Percentiles rank a stretch among this genome's conserved stretches.
phyloP scores from a whole-genome alignment of 306 rosid species.

The Spatholobus suberectus region DNA sequence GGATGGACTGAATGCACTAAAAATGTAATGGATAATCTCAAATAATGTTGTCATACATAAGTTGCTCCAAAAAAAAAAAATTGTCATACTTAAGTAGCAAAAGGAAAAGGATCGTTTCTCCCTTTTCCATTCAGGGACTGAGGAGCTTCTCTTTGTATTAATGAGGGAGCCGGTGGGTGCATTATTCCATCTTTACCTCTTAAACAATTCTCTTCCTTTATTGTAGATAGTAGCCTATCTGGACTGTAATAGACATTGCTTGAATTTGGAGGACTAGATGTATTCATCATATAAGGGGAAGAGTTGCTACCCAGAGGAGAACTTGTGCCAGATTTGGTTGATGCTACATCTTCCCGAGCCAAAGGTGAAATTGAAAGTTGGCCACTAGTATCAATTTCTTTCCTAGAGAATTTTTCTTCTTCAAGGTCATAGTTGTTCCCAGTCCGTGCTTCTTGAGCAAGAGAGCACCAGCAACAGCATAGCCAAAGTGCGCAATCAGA shows the following conservation, averaged over 20 bases:
- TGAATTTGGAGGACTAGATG: conserved; percentile 51
- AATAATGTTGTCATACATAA: no score
- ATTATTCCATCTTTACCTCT: conserved; percentile 63
- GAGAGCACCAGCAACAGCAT: conserved; percentile 94
- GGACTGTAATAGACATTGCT: conserved; percentile 50
- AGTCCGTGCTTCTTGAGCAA: conserved; percentile 92
- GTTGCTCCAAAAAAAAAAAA: no score
- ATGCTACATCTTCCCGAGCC: conserved; percentile 56
- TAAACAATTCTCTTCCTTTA: conserved; percentile 56
- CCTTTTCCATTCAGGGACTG: conserved; percentile 7
- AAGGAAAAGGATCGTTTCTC: not conserved
- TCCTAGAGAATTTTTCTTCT: conserved; percentile 60
- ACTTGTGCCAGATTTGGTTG: conserved; percentile 48
- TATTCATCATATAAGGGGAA: conserved; percentile 47
- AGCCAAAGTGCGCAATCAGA: conserved; percentile 91
- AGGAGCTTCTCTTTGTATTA: conserved; percentile 59
- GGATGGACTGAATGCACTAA: not conserved
- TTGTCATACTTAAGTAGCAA: not conserved
- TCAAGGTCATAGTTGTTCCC: conserved; percentile 69
- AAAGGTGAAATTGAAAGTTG: conserved; percentile 54
- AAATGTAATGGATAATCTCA: conserved; percentile 22
- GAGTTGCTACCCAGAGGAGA: conserved; percentile 51
- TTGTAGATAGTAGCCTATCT: conserved; percentile 41
- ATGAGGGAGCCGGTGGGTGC: conserved; percentile 71
- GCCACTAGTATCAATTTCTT: conserved; percentile 32